A percentile compares a stretch with the other conserved stretches of the same genome.
These are phyloP conservation scores for Talaromyces albobiverticillius DNA, from an alignment of 2,329 filamentous ascomycete genomes.

Conservation along the genomic window DNA sequence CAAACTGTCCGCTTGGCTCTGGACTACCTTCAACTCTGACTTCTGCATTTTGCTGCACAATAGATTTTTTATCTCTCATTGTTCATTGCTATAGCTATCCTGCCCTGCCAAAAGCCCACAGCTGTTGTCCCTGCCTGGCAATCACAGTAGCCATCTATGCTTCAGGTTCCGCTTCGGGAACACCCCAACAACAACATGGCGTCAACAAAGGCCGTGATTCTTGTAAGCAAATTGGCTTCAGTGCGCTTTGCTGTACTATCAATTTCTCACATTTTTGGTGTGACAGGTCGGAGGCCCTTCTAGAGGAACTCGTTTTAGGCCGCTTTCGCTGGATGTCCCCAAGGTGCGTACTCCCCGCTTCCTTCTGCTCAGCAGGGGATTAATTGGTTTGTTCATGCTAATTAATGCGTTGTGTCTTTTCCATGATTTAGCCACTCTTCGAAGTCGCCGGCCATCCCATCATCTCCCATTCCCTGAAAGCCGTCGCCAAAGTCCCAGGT, in stretches of 20 bases:
- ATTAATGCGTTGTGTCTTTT: constrained; percentile 1
- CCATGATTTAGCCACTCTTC: constrained; percentile 72
- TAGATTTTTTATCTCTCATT: no score
- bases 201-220: constrained; percentile 88
- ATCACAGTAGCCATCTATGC: constrained; percentile 38
- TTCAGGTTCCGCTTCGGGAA: constrained; percentile 46
- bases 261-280: constrained; percentile 10
- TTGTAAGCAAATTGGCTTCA: constrained; percentile 57
- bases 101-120: no score
- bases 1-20: no score
- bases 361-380: constrained; percentile 17
- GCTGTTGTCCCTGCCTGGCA: no score
- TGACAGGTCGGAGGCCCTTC: constrained; percentile 87
- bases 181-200: constrained; percentile 39
- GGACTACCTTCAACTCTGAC: no score
- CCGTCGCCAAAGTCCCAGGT: constrained; percentile 83
- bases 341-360: constrained; percentile 62
- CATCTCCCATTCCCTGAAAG: constrained; percentile 94
- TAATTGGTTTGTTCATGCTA: constrained; percentile 11
- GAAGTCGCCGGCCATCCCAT: constrained; percentile 98
- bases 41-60: no score
- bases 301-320: constrained; percentile 90
- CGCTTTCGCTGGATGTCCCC: constrained; percentile 89
- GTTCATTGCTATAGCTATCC: no score
- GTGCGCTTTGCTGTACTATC: neutral